Base-by-base conservation (phyloP, 768 basidiomycete species). In the Candolleomyces eurysporus region DNA sequence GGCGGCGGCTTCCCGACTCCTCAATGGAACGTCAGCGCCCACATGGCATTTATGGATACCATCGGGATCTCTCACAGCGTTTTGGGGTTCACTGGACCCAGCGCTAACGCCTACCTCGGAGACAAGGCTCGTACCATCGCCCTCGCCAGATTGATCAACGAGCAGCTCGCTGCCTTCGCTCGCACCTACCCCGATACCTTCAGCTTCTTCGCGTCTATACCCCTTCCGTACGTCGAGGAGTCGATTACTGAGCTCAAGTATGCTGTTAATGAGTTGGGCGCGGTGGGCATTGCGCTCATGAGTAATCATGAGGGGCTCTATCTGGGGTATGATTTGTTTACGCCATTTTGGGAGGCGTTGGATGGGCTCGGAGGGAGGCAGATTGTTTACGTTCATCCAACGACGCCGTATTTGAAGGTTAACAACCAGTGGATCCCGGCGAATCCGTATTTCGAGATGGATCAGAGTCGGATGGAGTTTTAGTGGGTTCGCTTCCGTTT, bases 111-210 rank as follows among this genome's bases (percentile, higher is more conserved):
- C 19, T 75, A 57, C 58, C 63, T 63, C 42, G 71, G 73, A 4
- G 65, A 72, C 36, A 66, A 69, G 56, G 21, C 9, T 22, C 58
- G 63, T 39, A 76, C 75, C 10, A 49, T 75, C 17, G 73, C 75
- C 14, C 72, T 76, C 17, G 74, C 75, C 4, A 72, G 75, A 50
- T 61, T 76, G 16, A 68, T 76, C 55, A 76, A 76, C 57, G 75
- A 76, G 61, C 72, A 76, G 53, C 64, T 71, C 14, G 73, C 73
- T 43, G 75, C 75, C 21, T 74, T 72, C 50, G 67, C 64, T 48
- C 68, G 70, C 30, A 65, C 68, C 16, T 58, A 71, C 36, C 73
- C 74, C 10, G 60, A 61, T 0, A 65, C 69, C 58, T 70, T 75
- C 52, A 69, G 64, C 43, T 76, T 76, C 66, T 75, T 71, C 52